Percentiles rank a stretch among this genome's conserved stretches.
Evolutionary conservation across 495 filamentous ascomycete genomes (phyloP).

Genomic region (Evernia prunastri): DNA sequence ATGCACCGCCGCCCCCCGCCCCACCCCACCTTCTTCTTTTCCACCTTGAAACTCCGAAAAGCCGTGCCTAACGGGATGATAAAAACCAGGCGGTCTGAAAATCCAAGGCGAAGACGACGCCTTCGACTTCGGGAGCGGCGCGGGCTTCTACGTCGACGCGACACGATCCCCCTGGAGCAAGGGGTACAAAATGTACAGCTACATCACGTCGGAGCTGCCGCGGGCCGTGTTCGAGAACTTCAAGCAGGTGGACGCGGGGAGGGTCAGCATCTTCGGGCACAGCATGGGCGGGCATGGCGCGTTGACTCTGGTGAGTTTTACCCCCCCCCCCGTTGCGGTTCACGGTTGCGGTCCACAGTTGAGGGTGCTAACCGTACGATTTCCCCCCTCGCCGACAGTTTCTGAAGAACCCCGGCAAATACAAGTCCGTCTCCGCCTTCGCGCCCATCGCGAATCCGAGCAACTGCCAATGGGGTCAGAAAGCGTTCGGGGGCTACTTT

Average conservation of each 20-base stretch:
- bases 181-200: constrained; percentile 89
- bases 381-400: constrained; percentile 40
- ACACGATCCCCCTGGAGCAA: constrained; percentile 62
- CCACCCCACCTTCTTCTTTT: background rate
- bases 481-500: constrained; percentile 89
- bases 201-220: constrained; percentile 78
- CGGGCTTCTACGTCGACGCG: constrained; percentile 93
- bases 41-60: background rate
- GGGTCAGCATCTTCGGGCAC: constrained; percentile 82
- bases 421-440: constrained; percentile 81
- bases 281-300: constrained; percentile 97
- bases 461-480: constrained; percentile 87
- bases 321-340: background rate
- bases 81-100: constrained; percentile 60
- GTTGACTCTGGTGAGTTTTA: constrained; percentile 58
- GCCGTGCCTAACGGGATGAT: background rate
- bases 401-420: constrained; percentile 82
- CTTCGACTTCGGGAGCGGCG: constrained; percentile 87
- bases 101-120: constrained; percentile 74
- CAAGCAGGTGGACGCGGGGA: constrained; percentile 54
- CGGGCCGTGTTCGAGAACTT: constrained; percentile 62
- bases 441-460: constrained; percentile 87
- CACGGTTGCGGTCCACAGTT: too few relatives aligned
- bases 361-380: too few relatives aligned
- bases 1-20: constrained; percentile 29